phyloP scores from a whole-genome alignment of 2,329 filamentous ascomycete species.

The Fusarium tjaetaba region DNA sequence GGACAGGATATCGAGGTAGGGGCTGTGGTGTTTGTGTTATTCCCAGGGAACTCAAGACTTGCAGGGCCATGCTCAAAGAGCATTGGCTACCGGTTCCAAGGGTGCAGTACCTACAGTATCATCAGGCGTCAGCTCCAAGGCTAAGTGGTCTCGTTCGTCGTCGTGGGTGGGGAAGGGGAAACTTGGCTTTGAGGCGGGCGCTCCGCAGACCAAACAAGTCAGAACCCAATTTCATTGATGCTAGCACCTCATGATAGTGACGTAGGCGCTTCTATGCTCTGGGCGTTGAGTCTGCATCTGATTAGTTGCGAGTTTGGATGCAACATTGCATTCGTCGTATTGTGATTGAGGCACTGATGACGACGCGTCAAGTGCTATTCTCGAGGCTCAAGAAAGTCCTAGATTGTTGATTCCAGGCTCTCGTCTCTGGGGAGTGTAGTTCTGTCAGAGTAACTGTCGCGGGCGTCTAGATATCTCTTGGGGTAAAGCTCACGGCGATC shows the following conservation, averaged over 20 bases:
- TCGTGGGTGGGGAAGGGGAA: constrained; percentile 11
- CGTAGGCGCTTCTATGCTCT: constrained; percentile 4
- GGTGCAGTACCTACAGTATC: background rate
- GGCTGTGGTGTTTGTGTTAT: constrained; percentile 9
- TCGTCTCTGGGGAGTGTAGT: background rate
- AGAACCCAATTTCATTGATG: constrained; percentile 34
- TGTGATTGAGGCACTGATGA: constrained; percentile 5
- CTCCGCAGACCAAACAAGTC: constrained; percentile 28
- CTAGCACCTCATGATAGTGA: constrained; percentile 22
- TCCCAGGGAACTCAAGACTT: background rate
- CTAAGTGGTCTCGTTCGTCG: background rate
- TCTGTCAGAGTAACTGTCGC: background rate
- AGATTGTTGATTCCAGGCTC: background rate
- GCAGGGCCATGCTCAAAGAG: background rate
- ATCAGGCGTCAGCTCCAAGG: constrained; percentile 2
- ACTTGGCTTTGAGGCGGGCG: constrained; percentile 30
- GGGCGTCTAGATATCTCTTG: background rate
- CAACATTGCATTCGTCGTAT: constrained; percentile 27
- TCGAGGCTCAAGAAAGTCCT: background rate
- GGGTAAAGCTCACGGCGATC: constrained; percentile 4
- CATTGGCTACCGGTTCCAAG: constrained; percentile 4
- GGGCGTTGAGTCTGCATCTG: background rate
- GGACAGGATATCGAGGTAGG: background rate
- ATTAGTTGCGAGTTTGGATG: constrained; percentile 13
- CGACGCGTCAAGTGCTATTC: background rate